Conservation (phyloP, 441 rosid genomes). For the Omphalea diandra region DNA sequence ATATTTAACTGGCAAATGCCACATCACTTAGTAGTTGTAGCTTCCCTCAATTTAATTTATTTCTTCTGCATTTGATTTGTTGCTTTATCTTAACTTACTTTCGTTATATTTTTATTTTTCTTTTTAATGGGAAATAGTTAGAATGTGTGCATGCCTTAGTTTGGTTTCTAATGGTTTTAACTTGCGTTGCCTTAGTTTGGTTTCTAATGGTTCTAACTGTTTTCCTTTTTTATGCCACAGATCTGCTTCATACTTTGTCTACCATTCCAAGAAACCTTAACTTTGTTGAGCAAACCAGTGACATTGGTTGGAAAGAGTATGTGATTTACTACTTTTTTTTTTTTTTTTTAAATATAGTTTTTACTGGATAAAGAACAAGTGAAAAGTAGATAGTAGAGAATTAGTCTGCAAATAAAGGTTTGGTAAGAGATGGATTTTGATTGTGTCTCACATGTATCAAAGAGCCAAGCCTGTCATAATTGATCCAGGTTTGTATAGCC, state of each 20-base stretch:
- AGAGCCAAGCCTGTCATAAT: constrained; percentile 84
- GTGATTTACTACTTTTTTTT: constrained; percentile 20
- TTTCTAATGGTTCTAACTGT: constrained; percentile 13
- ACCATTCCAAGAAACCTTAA: constrained; percentile 57
- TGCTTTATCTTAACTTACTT: neutral
- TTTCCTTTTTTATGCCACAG: constrained; percentile 35
- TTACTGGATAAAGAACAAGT: neutral
- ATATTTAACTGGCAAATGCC: constrained; percentile 4
- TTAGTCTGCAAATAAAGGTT: neutral
- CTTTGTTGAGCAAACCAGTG: constrained; percentile 77
- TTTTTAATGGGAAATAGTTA: neutral
- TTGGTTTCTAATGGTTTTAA: constrained; percentile 12
- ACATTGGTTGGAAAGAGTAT: constrained; percentile 85
- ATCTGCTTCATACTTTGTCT: constrained; percentile 59
- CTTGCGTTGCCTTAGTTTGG: neutral
- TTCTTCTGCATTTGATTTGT: neutral
- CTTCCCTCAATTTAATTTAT: neutral
- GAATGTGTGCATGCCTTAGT: neutral
- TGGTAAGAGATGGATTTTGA: constrained; percentile 10
- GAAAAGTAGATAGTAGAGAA: neutral
- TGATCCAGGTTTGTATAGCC: constrained; percentile 71
- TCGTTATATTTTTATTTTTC: no score
- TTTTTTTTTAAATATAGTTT: neutral
- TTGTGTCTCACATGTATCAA: constrained; percentile 42
- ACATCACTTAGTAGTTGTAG: neutral